Percentiles rank a stretch among this genome's conserved stretches.
phyloP scores from a whole-genome alignment of 306 rosid genomes.

The Echinosophora koreensis region DNA sequence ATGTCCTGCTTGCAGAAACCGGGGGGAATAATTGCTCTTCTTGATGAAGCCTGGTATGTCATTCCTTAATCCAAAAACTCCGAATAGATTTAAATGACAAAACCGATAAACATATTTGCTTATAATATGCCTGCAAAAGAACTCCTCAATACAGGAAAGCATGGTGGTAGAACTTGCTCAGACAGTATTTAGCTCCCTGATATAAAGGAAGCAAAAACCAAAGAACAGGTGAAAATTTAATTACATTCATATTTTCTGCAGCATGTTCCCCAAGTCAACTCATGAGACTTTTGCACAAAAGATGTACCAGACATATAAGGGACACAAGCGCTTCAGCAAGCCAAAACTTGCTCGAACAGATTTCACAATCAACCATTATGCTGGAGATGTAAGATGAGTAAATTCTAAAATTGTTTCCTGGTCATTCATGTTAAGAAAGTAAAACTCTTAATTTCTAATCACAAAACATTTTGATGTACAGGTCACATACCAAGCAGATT shows the following conservation, averaged over 20 bases:
- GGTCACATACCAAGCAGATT: conserved; percentile 89
- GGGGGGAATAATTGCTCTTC: conserved; percentile 92
- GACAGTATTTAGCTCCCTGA: conserved; percentile 21
- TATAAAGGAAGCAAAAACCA: conserved; percentile 6
- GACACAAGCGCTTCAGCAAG: conserved; percentile 83
- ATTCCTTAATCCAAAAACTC: conserved; percentile 38
- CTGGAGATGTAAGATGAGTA: conserved; percentile 78
- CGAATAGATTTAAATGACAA: conserved; percentile 23
- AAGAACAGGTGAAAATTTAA: neutral
- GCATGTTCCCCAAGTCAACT: conserved; percentile 93
- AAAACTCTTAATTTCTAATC: conserved; percentile 34
- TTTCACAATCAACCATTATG: conserved; percentile 86
- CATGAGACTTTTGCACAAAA: conserved; percentile 94
- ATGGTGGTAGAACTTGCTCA: conserved; percentile 4
- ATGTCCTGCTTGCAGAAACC: conserved; percentile 73
- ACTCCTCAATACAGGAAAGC: conserved; percentile 2
- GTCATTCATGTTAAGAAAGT: conserved; percentile 4
- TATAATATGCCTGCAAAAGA: conserved; percentile 13
- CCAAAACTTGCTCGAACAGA: conserved; percentile 88
- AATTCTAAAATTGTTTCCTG: conserved; percentile 6
- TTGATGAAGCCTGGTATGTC: conserved; percentile 91
- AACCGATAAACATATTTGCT: conserved; percentile 1
- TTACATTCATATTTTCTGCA: conserved; percentile 51
- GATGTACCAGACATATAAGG: conserved; percentile 90
- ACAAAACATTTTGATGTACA: conserved; percentile 44